Percentiles rank a stretch among this genome's conserved stretches.
Conservation (phyloP, 2,329 filamentous ascomycete genomes). For the Rasamsonia emersonii region DNA sequence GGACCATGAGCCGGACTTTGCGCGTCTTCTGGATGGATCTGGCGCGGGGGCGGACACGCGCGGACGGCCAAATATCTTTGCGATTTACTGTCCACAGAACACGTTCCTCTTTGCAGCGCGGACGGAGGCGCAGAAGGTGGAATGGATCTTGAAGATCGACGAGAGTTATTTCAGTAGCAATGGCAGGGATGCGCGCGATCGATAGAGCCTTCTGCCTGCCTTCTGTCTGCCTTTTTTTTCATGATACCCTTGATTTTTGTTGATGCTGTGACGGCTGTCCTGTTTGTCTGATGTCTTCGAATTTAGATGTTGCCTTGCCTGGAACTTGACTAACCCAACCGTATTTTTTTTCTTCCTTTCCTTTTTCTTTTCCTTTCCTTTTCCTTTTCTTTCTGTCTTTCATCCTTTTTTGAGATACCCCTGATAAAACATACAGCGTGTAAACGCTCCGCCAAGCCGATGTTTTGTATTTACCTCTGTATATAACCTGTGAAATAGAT, state of each 20-base stretch:
- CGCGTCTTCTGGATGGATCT: constrained; percentile 58
- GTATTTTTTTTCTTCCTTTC: constrained; percentile 7
- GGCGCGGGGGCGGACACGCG: constrained; percentile 29
- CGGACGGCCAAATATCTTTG: constrained; percentile 68
- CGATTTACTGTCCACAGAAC: constrained; percentile 87
- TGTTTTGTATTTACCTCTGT: neutral
- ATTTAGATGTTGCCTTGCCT: neutral
- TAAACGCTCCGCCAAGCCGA: no score
- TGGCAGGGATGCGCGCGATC: constrained; percentile 15
- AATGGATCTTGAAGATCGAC: constrained; percentile 95
- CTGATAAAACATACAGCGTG: constrained; percentile 2
- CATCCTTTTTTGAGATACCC: constrained; percentile 14
- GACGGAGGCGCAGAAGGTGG: constrained; percentile 84
- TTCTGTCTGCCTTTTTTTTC: constrained; percentile 3
- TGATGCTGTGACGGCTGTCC: no score
- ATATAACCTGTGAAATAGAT: no score
- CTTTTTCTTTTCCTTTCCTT: constrained; percentile 10
- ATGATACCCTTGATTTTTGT: neutral
- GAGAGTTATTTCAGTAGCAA: constrained; percentile 56
- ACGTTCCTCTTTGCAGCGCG: constrained; percentile 90
- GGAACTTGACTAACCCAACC: constrained; percentile 1
- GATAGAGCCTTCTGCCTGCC: constrained; percentile 5
- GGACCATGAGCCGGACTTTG: constrained; percentile 82
- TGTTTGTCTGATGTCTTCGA: neutral
- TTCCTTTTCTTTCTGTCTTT: constrained; percentile 10